Base-by-base conservation (phyloP, 345 rosid species). In the Barbarea vulgaris region DNA sequence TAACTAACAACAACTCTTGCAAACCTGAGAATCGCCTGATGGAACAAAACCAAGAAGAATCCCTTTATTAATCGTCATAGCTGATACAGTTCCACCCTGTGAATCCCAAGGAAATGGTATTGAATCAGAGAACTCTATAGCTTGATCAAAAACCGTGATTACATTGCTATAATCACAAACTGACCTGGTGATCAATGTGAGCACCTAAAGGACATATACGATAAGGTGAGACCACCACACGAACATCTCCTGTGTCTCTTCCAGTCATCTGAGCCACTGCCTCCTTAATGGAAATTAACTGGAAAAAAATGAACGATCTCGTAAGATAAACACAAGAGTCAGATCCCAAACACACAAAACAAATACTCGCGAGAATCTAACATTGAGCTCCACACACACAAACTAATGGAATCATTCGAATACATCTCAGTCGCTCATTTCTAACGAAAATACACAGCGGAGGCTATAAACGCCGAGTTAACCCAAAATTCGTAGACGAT, bases 141-240 rank as follows among this genome's bases (percentile, higher is more conserved):
- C 73, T 66, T 30, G 17, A 67, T 53, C 44, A 66, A 41, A 41
- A 72, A 50, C 61, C 4, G 7, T 31, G 58, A 55, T 25, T 12
- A 48, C 67, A 36, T 10, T 1, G 41, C 33, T 51, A 14, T 15
- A 1, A 68, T 41, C 64, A 24, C 1, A 60, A 67, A 71, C 72
- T 10, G 39, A 90, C 98, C 95, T 94, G 99, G 72, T 90, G 99
- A 85, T 94, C 99, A 64, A 90, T 88, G 77, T 87, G 97, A 81
- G 99, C 99, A 67, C 97, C 99, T 76, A 94, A 73, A 31, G 99
- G 97, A 84, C 97, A 94, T 41, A 94, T 91, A 76, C 97, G 86
- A 69, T 91, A 87, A 59, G 99, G 97, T 48, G 99, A 85, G 11
- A 85, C 85, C n/a, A 85, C 97, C 33, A 90, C 84, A 42, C 85